Base-by-base conservation (phyloP, 768 basidiomycete species). In the Suillus hirtellus region DNA sequence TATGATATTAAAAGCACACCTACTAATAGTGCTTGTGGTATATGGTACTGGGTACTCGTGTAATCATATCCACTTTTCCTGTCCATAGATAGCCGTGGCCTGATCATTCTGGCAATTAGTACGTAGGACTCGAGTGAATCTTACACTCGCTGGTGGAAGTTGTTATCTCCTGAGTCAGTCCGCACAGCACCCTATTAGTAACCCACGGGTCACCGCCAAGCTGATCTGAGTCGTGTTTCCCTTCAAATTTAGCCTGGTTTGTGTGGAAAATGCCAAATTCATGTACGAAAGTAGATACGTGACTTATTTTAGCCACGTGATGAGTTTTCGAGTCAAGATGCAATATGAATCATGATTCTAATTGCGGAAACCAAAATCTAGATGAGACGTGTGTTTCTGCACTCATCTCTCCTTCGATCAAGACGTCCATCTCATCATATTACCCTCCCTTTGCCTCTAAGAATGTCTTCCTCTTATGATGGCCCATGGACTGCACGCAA, bases 401-500 rank as follows among this genome's bases (percentile, higher is more conserved):
- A 49, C 15, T 37, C 63, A 62, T 64, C 64, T 65, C 62, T 59
- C 58, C 35, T 55, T 62, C 47, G 46, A 52, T 59, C 59, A 58
- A 62, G 49, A 60, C 66, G 69, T 72, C 72, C 69, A 73, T 76
- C 66, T 37, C 63, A 34, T 64, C 52, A 37, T 40, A 31, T 59
- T 63, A 4, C 38, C n/a, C 24, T 62, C 34, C 31, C 35, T 43
- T n/a, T 55, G 17, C 55, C 17, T 6, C 60, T 59, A 49, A 68
- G 74, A 67, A 75, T 75, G 74, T 37, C 68, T 7, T 71, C 71
- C 55, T 62, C 73, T 1, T 76, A 76, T 66, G 64, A 71, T 40
- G 71, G 75, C 9, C 81, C 83, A 27, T 96, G 93, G 95, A 81
- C 95, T 15, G 89, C 97, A n/a, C 70, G 78, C 44, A 88, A 83